Conservation (phyloP, 164 flowering plant species). For the Vitis amurensis region DNA sequence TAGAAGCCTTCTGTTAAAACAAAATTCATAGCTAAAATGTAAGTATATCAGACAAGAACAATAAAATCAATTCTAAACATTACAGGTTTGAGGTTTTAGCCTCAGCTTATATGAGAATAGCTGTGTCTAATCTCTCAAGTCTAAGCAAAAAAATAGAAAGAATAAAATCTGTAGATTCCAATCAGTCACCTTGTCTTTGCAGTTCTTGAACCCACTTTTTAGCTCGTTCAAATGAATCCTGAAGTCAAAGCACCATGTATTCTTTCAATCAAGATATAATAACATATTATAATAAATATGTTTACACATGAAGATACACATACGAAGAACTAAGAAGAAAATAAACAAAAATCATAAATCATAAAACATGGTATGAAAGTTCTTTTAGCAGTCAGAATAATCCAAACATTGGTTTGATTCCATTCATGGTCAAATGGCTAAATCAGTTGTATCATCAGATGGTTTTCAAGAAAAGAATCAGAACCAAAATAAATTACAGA, state of each 20-base stretch:
- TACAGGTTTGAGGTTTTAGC: not conserved
- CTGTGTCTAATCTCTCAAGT: too few relatives aligned
- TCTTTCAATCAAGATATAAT: not conserved
- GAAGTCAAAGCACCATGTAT: conserved; percentile 2
- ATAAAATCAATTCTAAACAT: not conserved
- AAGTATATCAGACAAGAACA: not conserved
- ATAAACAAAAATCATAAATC: not conserved
- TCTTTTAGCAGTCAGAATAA: too few relatives aligned
- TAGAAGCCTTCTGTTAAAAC: not conserved
- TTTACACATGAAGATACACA: not conserved
- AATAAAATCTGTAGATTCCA: not conserved
- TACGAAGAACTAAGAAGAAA: not conserved
- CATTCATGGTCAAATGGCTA: too few relatives aligned
- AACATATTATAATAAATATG: not conserved
- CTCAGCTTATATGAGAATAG: too few relatives aligned
- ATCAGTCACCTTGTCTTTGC: conserved; percentile 26
- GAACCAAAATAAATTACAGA: too few relatives aligned
- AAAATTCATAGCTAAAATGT: not conserved
- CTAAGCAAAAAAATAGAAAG: not conserved
- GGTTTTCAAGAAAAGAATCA: too few relatives aligned
- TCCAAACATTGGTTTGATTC: too few relatives aligned
- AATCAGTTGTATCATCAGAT: too few relatives aligned
- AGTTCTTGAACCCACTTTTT: conserved; percentile 31
- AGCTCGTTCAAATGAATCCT: conserved; percentile 29
- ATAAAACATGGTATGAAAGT: too few relatives aligned